These are phyloP conservation scores for Calonectria fujianensis DNA, from an alignment of 2,329 filamentous ascomycete species.

Conservation along the genomic window DNA sequence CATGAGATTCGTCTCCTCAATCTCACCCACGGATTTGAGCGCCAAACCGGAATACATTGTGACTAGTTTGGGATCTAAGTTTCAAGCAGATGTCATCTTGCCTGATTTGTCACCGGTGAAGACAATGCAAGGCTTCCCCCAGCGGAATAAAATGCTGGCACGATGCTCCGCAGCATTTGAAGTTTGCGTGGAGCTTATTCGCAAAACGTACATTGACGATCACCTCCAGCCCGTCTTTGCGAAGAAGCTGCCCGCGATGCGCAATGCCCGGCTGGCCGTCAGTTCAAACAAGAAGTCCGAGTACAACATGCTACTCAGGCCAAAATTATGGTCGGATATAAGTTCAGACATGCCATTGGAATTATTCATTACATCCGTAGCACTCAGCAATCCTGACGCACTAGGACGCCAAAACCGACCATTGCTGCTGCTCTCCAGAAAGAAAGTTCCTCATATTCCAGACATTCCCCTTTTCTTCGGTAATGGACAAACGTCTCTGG, in stretches of 20 bases:
- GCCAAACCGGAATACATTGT: slow-evolving; percentile 77
- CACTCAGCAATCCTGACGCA: slow-evolving; percentile 72
- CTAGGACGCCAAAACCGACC: slow-evolving; percentile 77
- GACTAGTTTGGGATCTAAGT: slow-evolving; percentile 73
- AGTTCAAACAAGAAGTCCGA: slow-evolving; percentile 82
- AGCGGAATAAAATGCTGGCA: slow-evolving; percentile 83
- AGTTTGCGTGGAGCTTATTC: slow-evolving; percentile 82
- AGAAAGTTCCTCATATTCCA: slow-evolving; percentile 78
- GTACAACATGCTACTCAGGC: slow-evolving; percentile 88
- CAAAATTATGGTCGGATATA: slow-evolving; percentile 79
- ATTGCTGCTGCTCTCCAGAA: slow-evolving; percentile 82
- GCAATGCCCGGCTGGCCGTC: slow-evolving; percentile 91
- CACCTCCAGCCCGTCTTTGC: slow-evolving; percentile 83
- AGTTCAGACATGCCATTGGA: slow-evolving; percentile 64
- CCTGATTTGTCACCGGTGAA: slow-evolving; percentile 84
- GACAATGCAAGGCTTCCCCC: slow-evolving; percentile 77
- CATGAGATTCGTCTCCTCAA: slow-evolving; percentile 81
- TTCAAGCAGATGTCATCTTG: slow-evolving; percentile 85
- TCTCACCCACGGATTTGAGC: slow-evolving; percentile 63
- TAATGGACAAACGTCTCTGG: slow-evolving; percentile 74
- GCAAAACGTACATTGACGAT: slow-evolving; percentile 81
- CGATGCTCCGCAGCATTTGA: slow-evolving; percentile 94
- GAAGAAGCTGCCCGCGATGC: slow-evolving; percentile 84
- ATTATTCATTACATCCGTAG: slow-evolving; percentile 78
- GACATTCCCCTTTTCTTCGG: slow-evolving; percentile 84